Evolutionary conservation across 345 rosid genomes (phyloP).

Genomic region (Odontarrhena argentea): DNA sequence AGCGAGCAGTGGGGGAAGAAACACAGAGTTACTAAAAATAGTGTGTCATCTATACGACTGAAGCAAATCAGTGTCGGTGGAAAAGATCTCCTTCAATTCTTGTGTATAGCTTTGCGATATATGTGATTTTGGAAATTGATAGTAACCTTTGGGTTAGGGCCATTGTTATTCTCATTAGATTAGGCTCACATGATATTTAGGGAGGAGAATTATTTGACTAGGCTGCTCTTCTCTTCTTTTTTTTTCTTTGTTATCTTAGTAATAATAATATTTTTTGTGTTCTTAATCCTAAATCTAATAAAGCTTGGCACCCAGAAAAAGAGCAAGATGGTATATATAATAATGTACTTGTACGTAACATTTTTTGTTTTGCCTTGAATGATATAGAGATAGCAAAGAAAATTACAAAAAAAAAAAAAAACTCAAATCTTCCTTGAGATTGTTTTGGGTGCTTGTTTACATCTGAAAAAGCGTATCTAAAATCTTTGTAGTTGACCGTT

Average conservation of each 20-base stretch:
- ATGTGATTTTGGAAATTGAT: slow-evolving; percentile 36
- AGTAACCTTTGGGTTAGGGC: slow-evolving; percentile 32
- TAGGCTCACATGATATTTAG: slow-evolving; percentile 36
- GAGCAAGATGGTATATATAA: neutral
- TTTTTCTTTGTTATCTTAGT: slow-evolving; percentile 4
- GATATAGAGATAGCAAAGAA: neutral
- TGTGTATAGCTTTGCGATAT: slow-evolving; percentile 40
- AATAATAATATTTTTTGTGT: slow-evolving; percentile 19
- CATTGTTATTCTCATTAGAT: slow-evolving; percentile 35
- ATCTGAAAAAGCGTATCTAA: slow-evolving; percentile 27
- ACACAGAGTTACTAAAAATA: slow-evolving; percentile 28
- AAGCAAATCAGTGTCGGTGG: slow-evolving; percentile 8
- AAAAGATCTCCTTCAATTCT: slow-evolving; percentile 24
- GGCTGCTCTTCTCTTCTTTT: slow-evolving; percentile 9
- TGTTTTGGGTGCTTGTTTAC: neutral
- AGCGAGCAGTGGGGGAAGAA: slow-evolving; percentile 15
- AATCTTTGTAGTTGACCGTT: slow-evolving; percentile 14
- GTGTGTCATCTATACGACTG: slow-evolving; percentile 24
- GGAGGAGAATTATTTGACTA: slow-evolving; percentile 25
- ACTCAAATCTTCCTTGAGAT: too few relatives aligned
- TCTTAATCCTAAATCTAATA: slow-evolving; percentile 21
- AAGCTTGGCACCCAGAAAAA: slow-evolving; percentile 4
- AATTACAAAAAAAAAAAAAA: too few relatives aligned
- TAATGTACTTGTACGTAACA: neutral
- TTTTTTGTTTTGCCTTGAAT: neutral